Base-by-base conservation (phyloP, 306 rosid genomes). In the Astragalus glycyphyllos region DNA sequence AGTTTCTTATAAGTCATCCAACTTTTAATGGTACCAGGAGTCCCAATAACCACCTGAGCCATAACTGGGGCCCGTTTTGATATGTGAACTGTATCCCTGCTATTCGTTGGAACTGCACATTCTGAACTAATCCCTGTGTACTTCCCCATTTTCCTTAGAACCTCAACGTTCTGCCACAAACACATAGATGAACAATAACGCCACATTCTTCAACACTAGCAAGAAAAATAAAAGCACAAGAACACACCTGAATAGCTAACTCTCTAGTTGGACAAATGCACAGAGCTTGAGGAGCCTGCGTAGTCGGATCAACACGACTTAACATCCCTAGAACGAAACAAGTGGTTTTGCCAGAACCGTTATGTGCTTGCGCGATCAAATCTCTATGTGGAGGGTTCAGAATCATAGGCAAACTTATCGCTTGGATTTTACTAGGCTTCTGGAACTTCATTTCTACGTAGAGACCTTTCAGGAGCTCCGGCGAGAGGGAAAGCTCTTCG, bases 251-350 rank as follows among this genome's bases (percentile, higher is more conserved):
- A 75, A 90, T 79, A 49, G 97, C 96, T 59, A 93, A 59, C 81
- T 93, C 98, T 65, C 98, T 82, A 1, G 98, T 93, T 11, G 96
- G 98, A 20, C 98, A 93, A 48, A 93, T 85, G 48, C 97, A 93
- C 17, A 88, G 89, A 0, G 98, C 98, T 73, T 92, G 98, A 47
- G 98, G 97, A 64, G 75, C 86, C 81, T 84, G 79, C 58, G 82
- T 0, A 12, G 38, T 76, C 1, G 93, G 94, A 87, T 93, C 92
- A 26, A 93, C 89, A 0, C 98, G 96, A 78, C 94, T 87, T 59
- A 90, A 74, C 97, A 93, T 93, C 58, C 97, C 98, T 9, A 93
- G 96, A 59, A 90, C 96, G 38, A 93, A 93, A 71, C 98, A 93
- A 11, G 98, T 93, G 1, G 98, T 93, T 82, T 93, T 93, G 0